These are phyloP conservation scores for Arthrobotrys musiformis DNA, from an alignment of 2,329 filamentous ascomycete species.

Conservation along the genomic window DNA sequence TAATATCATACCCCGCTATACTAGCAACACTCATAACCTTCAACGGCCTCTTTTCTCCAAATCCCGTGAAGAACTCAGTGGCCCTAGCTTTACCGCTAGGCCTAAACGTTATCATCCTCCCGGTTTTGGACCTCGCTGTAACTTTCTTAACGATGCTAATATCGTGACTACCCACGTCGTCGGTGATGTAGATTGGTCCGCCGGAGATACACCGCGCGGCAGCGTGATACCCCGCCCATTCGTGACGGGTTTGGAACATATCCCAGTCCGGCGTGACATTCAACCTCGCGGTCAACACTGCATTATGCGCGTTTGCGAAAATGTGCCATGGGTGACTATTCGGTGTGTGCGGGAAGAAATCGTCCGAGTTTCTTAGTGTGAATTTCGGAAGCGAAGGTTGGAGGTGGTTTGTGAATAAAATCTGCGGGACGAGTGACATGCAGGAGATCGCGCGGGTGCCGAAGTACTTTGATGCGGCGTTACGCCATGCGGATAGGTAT, in stretches of 20 bases:
- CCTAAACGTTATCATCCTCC: constrained; percentile 14
- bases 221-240: constrained; percentile 82
- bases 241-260: constrained; percentile 76
- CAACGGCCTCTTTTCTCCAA: constrained; percentile 10
- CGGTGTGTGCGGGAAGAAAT: constrained; percentile 87
- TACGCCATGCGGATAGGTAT: constrained; percentile 88
- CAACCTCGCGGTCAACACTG: constrained; percentile 81
- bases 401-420: constrained; percentile 71
- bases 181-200: constrained; percentile 93
- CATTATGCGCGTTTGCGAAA: constrained; percentile 92
- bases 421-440: constrained; percentile 90
- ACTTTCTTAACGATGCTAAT: constrained; percentile 80
- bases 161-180: constrained; percentile 84
- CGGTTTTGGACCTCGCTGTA: constrained; percentile 66
- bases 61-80: constrained; percentile 30
- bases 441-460: constrained; percentile 83
- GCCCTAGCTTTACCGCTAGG: constrained; percentile 7
- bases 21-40: constrained; percentile 14
- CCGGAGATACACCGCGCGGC: constrained; percentile 89
- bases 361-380: constrained; percentile 75
- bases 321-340: constrained; percentile 92
- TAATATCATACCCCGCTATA: constrained; percentile 24
- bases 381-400: constrained; percentile 31
- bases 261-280: constrained; percentile 82
- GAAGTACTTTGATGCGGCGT: constrained; percentile 81